Percentiles rank a stretch among this genome's conserved stretches.
phyloP scores from a whole-genome alignment of 129 eudicot species.

The Rutidosis leptorrhynchoides region DNA sequence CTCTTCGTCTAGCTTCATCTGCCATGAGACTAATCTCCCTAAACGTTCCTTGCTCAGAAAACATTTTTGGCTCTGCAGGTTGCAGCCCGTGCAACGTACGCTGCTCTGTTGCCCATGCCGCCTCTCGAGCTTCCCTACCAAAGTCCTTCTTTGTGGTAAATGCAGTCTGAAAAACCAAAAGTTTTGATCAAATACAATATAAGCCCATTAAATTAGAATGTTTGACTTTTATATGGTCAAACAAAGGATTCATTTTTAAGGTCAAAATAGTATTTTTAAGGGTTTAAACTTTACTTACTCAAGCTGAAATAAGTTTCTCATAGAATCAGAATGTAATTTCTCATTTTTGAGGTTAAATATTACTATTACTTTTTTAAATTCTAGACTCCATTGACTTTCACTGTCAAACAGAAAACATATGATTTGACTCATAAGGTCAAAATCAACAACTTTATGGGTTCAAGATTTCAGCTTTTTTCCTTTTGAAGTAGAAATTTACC shows the following conservation, averaged over 20 bases:
- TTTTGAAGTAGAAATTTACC: slow-evolving; percentile 31
- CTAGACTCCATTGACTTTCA: slow-evolving; percentile 8
- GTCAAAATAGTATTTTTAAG: not conserved
- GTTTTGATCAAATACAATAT: not conserved
- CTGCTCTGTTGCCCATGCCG: slow-evolving; percentile 70
- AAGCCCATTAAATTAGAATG: not conserved
- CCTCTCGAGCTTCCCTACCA: slow-evolving; percentile 71
- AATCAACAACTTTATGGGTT: not conserved
- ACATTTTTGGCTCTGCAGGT: slow-evolving; percentile 39
- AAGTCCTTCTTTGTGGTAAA: slow-evolving; percentile 64
- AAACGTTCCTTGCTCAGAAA: slow-evolving; percentile 41
- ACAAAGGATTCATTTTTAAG: not conserved
- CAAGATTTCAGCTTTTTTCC: not conserved
- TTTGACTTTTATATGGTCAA: not conserved
- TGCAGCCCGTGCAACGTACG: slow-evolving; percentile 59
- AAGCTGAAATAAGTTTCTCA: not conserved
- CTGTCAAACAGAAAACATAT: not conserved
- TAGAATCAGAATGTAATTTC: not conserved
- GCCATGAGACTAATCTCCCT: slow-evolving; percentile 76
- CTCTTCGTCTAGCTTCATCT: slow-evolving; percentile 82
- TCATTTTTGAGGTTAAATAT: not conserved
- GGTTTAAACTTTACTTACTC: not conserved
- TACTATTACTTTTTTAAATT: not conserved
- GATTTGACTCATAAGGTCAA: slow-evolving; percentile 18
- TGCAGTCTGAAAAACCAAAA: slow-evolving; percentile 50